These are phyloP conservation scores for Phytophthora idaei DNA, from an alignment of 352 stramenopile genomes.

Conservation along the genomic window DNA sequence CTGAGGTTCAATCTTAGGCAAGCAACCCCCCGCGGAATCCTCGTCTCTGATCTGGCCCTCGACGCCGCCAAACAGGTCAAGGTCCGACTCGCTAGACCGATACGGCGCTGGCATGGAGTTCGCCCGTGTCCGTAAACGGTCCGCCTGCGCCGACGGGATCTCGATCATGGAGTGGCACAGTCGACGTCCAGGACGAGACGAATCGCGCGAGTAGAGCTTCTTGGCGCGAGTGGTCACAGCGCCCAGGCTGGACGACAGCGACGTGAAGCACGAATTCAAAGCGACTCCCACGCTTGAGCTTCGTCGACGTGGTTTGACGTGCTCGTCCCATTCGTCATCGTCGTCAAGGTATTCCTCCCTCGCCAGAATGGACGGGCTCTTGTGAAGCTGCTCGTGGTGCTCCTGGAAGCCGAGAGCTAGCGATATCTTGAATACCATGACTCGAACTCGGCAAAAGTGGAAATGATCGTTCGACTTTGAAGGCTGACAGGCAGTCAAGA, in stretches of 20 bases:
- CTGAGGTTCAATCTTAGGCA: constrained; percentile 8
- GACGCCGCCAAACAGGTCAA: constrained; percentile 14
- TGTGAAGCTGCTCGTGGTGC: constrained; percentile 14
- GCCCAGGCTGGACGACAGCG: constrained; percentile 18
- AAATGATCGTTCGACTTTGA: constrained; percentile 5
- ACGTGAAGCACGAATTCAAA: constrained; percentile 17
- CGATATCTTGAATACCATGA: constrained; percentile 17
- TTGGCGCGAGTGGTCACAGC: constrained; percentile 2
- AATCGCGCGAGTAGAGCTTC: constrained; percentile 2
- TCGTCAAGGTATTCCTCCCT: constrained; percentile 10
- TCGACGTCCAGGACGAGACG: neutral
- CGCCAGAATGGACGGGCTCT: constrained; percentile 17
- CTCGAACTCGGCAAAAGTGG: constrained; percentile 1
- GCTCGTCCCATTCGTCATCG: constrained; percentile 17
- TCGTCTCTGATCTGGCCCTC: neutral
- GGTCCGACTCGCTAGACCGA: constrained; percentile 18
- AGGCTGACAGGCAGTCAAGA: neutral
- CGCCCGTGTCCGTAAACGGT: constrained; percentile 3
- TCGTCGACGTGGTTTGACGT: constrained; percentile 8
- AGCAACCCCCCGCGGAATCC: neutral
- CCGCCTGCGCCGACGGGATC: neutral
- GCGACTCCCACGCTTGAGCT: constrained; percentile 15
- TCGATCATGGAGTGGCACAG: constrained; percentile 17
- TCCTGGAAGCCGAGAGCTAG: constrained; percentile 13
- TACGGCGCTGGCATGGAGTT: constrained; percentile 22